These are phyloP conservation scores for Marsdenia floribunda DNA, from an alignment of 257 asterid species.

Conservation along the genomic window DNA sequence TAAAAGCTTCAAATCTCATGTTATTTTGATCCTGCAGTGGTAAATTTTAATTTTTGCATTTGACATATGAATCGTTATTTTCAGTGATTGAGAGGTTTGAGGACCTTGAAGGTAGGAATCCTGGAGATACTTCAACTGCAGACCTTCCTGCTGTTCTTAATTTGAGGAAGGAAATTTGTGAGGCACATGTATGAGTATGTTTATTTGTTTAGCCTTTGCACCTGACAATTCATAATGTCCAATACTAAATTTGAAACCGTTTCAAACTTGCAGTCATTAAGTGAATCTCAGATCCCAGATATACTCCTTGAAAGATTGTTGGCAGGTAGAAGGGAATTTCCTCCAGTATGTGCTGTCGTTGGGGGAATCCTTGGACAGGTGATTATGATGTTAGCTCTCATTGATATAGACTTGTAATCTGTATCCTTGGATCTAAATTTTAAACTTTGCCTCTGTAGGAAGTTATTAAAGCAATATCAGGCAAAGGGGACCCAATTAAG, in stretches of 20 bases:
- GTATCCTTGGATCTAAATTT: not conserved
- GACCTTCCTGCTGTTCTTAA: constrained; percentile 61
- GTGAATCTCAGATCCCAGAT: constrained; percentile 76
- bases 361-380: constrained; percentile 99
- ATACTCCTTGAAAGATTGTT: constrained; percentile 65
- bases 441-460: constrained; percentile 39
- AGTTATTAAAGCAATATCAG: constrained; percentile 91
- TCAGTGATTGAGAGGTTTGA: constrained; percentile 87
- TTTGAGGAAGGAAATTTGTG: constrained; percentile 71
- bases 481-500: constrained; percentile 89
- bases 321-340: constrained; percentile 67
- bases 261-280: constrained; percentile 41
- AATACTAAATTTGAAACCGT: constrained; percentile 2
- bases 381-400: not conserved
- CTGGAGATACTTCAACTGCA: constrained; percentile 65
- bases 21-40: not conserved
- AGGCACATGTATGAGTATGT: constrained; percentile 44
- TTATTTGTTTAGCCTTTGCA: not conserved
- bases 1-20: not conserved
- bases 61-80: constrained; percentile 14
- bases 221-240: not conserved
- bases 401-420: not conserved
- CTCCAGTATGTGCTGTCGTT: constrained; percentile 85
- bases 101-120: constrained; percentile 56
- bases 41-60: not conserved